These are phyloP conservation scores for Erodium moschatum DNA, from an alignment of 441 rosid genomes.

Conservation along the genomic window DNA sequence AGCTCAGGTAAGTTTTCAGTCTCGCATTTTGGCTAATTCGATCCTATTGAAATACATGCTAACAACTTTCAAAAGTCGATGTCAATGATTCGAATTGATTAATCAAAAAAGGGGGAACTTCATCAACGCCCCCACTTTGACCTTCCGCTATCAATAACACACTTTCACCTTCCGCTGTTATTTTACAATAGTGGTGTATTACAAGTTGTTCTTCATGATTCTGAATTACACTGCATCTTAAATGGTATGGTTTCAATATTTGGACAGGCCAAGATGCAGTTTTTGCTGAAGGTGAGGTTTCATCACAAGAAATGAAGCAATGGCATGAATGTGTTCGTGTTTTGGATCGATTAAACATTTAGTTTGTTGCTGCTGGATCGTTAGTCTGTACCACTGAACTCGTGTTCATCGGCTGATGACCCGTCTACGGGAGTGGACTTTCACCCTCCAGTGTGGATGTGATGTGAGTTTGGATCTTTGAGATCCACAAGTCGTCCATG, in stretches of 20 bases:
- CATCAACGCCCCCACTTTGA: no score
- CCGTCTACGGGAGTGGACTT: no score
- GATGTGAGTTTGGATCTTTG: no score
- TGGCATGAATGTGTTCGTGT: background rate
- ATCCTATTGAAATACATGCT: background rate
- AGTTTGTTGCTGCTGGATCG: no score
- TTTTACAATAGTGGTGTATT: no score
- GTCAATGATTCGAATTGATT: background rate
- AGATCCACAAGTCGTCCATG: no score
- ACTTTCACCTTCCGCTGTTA: no score
- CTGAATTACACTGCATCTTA: background rate
- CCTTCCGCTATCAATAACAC: no score
- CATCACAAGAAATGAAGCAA: slow-evolving; percentile 56
- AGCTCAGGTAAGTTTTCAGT: slow-evolving; percentile 57
- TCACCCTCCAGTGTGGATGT: no score
- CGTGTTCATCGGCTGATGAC: no score
- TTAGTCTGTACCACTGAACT: background rate
- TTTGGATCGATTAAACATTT: background rate
- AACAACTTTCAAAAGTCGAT: background rate
- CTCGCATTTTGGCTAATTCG: background rate
- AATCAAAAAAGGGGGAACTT: no score
- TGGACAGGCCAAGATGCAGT: slow-evolving; percentile 85
- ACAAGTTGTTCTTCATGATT: background rate
- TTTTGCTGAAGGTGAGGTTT: slow-evolving; percentile 85
- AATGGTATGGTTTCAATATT: slow-evolving; percentile 7